Base-by-base conservation (phyloP, 1,284 basidiomycete genomes). In the Apiotrichum brassicae region DNA sequence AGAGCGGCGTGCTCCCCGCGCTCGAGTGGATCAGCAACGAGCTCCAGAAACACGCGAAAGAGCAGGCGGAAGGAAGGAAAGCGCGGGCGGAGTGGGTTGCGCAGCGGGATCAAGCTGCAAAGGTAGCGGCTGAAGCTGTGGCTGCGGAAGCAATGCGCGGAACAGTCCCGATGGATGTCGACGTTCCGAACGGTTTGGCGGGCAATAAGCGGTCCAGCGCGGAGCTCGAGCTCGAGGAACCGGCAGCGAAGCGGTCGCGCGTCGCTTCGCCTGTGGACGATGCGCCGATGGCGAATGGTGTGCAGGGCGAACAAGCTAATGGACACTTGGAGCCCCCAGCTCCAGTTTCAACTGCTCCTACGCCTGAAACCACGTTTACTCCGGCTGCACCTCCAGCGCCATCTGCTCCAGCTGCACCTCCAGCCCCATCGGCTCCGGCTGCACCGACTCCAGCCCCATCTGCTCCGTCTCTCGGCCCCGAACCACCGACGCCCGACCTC, bases 11-110 rank as follows among this genome's bases (percentile, higher is more conserved):
- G 4, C 53, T 51, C 6, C 53, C 54, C 13, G 64, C 62, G 4
- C 46, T 70, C 14, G 43, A 54, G 12, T 67, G 61, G 61, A 58
- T 61, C n/a, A 58, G 54, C 3, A 28, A 49, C 20, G 62, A 69
- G 51, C 52, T 71, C 33, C 32, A 25, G 16, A 45, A 55, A 40
- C 33, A 41, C 26, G 40, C 34, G 6, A 25, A 44, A 0, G 46
- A 18, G 18, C 45, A 49, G 22, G 45, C 35, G 22, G 18, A 19
- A 3, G 39, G 40, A 19, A 30, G 12, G 2, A 35, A 30, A 30
- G n/a, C n/a, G n/a, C 36, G 11, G 33, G 34, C 43, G 32, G 41
- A 44, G 38, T 14, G 25, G 41, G 36, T 38, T n/a, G 26, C 9
- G 13, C 35, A 38, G 35, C 20, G n/a, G 8, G 43, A 55, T 43